Base-by-base conservation (phyloP, 805 yeast genomes). In the Tetrapisispora phaffii region DNA sequence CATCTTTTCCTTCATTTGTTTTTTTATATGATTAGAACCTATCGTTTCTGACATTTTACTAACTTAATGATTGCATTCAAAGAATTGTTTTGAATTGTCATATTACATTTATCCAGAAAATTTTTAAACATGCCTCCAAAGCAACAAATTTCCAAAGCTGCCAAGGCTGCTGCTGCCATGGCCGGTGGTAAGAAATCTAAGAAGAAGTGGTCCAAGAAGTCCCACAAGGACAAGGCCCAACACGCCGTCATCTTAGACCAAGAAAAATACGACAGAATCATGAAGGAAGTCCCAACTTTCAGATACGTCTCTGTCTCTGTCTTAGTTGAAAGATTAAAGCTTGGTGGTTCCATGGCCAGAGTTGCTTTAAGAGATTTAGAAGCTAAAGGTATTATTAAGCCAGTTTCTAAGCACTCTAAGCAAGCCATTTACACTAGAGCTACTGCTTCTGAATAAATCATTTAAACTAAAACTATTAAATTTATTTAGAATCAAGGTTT, bases 171-270 rank as follows among this genome's bases (percentile, higher is more conserved):
- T 70, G 97, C 97, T 79, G 97, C 97, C 74, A 79, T 87, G 83
- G 96, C 97, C 74, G 97, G 97, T 85, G 96, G 97, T 83, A 89
- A 89, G 85, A 88, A 90, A 72, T 87, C 96, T 76, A 93, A 93
- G 88, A 90, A 93, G 95, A 93, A 93, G 96, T 93, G 97, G 98
- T 85, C 95, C 85, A 89, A 90, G 83, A 96, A 96, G 76, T 88
- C 94, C 83, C 96, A 88, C 75, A 93, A 94, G 89, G 99, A 93
- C 78, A 90, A 85, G 95, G 97, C 98, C 66, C 90, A 86, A 74
- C 98, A 93, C 82, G 82, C 88, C 70, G 89, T 93, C 68, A 77
- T 85, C 73, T 79, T 93, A 68, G 99, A 93, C 75, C 97, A 93
- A 80, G 95, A 93, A 64, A 86, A 90, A 73, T 90, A 84, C 79